phyloP scores from a whole-genome alignment of 2,329 filamentous ascomycete species.

The Nemania sp. region DNA sequence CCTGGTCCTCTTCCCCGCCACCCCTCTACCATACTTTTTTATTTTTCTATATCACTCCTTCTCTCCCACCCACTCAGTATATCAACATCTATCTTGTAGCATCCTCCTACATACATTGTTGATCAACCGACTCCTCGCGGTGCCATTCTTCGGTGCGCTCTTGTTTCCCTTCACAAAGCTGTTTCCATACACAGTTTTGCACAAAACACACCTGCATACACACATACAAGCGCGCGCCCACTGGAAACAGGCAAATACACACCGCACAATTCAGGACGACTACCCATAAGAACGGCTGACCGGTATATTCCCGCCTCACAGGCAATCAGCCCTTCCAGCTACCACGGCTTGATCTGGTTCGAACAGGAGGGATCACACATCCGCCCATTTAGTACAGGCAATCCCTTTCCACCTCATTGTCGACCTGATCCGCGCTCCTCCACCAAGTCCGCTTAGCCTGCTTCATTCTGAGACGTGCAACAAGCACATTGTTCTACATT shows the following conservation, averaged over 20 bases:
- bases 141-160: too few species aligned
- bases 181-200: neutral
- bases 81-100: neutral
- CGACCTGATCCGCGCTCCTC: neutral
- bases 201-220: neutral
- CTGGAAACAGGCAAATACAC: slow-evolving; percentile 6
- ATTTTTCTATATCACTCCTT: too few species aligned
- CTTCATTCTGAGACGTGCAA: slow-evolving; percentile 4
- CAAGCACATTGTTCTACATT: neutral
- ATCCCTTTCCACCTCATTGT: slow-evolving; percentile 4
- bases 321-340: slow-evolving; percentile 9
- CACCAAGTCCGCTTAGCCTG: neutral
- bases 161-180: slow-evolving; percentile 13
- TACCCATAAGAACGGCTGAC: neutral
- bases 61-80: neutral
- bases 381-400: slow-evolving; percentile 16
- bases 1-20: neutral
- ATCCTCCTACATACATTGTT: neutral
- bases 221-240: slow-evolving; percentile 4
- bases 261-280: slow-evolving; percentile 4
- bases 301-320: neutral
- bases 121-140: neutral
- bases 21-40: neutral
- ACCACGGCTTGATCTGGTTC: slow-evolving; percentile 1
- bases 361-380: neutral